A percentile compares a stretch with the other conserved stretches of the same genome.
Evolutionary conservation across 352 stramenopile genomes (phyloP).

Genomic region (Vaucheria bursata): DNA sequence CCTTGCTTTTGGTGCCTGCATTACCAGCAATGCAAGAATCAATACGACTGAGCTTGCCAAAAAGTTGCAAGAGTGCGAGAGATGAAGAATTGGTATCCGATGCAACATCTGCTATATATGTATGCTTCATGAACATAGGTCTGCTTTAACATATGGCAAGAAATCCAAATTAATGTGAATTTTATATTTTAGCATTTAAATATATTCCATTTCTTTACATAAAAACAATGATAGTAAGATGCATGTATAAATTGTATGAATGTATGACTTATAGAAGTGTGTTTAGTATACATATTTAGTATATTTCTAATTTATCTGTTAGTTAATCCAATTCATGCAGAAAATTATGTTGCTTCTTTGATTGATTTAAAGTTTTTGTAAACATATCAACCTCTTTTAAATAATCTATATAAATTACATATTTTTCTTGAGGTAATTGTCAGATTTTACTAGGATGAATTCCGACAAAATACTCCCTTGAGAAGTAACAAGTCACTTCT

Average conservation of each 20-base stretch:
- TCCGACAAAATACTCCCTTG: no score
- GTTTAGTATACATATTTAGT: background rate
- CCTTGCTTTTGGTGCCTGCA: background rate
- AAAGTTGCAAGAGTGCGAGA: background rate
- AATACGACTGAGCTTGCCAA: background rate
- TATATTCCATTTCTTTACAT: background rate
- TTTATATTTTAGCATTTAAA: background rate
- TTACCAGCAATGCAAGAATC: background rate
- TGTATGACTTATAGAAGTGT: background rate
- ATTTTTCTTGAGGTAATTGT: no score
- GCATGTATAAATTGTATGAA: background rate
- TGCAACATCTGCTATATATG: background rate
- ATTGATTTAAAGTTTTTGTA: no score
- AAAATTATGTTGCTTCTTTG: no score
- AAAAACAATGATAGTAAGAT: no score
- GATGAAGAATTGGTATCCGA: background rate
- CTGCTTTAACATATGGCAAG: background rate
- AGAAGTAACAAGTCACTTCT: no score
- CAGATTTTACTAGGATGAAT: no score
- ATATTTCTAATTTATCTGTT: background rate
- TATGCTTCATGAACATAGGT: background rate
- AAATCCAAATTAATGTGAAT: background rate
- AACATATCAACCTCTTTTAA: no score
- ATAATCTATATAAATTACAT: no score
- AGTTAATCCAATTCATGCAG: no score